Conservation (phyloP, 768 basidiomycete species). For the Boletellus emodensis region DNA sequence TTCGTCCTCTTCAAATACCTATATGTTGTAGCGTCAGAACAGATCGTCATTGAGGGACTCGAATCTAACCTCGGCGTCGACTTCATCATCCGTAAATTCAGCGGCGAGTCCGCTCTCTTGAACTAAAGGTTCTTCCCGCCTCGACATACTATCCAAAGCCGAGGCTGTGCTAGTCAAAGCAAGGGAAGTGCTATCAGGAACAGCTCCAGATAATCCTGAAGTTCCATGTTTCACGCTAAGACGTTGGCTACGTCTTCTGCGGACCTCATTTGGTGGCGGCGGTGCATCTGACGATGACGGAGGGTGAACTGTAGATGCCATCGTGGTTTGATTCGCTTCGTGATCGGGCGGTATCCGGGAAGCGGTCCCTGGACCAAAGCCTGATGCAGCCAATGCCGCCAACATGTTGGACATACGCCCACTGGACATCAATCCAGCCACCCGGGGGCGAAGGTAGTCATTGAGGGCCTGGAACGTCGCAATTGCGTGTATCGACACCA, state of each 20-base stretch:
- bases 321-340: conserved; percentile 29
- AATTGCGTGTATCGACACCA: conserved; percentile 96
- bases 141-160: conserved; percentile 24
- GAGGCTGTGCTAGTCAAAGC: conserved; percentile 25
- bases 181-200: conserved; percentile 13
- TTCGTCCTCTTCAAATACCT: conserved; percentile 85
- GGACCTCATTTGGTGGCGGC: conserved; percentile 39
- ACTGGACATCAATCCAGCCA: conserved; percentile 64
- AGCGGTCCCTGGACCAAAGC: conserved; percentile 53
- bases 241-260: conserved; percentile 76
- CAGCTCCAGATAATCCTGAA: conserved; percentile 11
- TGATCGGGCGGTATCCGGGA: conserved; percentile 34
- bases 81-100: conserved; percentile 80
- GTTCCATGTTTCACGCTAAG: conserved; percentile 64
- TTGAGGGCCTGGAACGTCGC: conserved; percentile 97
- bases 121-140: conserved; percentile 49
- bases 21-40: conserved; percentile 12
- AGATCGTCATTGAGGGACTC: background rate
- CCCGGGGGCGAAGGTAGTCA: conserved; percentile 90
- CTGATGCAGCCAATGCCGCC: conserved; percentile 80
- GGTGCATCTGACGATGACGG: conserved; percentile 31
- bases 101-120: conserved; percentile 61
- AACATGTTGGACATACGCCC: conserved; percentile 82
- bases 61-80: conserved; percentile 64
- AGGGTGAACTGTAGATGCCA: conserved; percentile 24